Percentiles rank a stretch among this genome's conserved stretches.
These are phyloP conservation scores for Umbelopsis sp. DNA, from an alignment of 371 early-diverging fungal species.

Conservation along the genomic window DNA sequence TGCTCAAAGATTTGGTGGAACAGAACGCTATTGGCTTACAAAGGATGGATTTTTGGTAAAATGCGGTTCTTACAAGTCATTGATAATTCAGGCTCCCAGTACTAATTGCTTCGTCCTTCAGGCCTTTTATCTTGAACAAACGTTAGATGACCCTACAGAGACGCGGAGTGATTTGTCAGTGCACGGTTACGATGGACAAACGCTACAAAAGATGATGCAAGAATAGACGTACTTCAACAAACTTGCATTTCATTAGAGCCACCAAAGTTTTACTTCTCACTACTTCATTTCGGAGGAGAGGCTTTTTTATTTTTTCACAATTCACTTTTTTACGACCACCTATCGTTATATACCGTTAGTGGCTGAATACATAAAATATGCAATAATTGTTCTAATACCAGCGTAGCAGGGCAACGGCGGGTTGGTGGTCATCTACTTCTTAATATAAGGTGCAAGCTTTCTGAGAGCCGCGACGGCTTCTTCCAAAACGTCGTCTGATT, in stretches of 20 bases:
- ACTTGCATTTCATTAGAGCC: neutral
- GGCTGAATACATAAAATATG: neutral
- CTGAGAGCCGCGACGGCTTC: slow-evolving; percentile 75
- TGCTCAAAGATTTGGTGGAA: slow-evolving; percentile 59
- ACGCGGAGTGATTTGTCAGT: slow-evolving; percentile 59
- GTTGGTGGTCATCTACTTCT: slow-evolving; percentile 16
- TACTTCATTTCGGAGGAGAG: neutral
- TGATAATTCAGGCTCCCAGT: too few species aligned
- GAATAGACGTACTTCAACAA: slow-evolving; percentile 20
- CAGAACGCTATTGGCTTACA: slow-evolving; percentile 53
- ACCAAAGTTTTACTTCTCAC: neutral
- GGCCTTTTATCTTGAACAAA: slow-evolving; percentile 66
- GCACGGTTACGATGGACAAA: slow-evolving; percentile 59
- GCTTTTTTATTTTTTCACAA: neutral
- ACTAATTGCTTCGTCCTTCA: slow-evolving; percentile 16
- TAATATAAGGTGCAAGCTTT: slow-evolving; percentile 65
- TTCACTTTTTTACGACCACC: neutral
- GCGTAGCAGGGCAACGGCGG: too few species aligned
- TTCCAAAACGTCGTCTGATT: slow-evolving; percentile 83
- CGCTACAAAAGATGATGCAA: slow-evolving; percentile 34
- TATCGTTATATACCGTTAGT: neutral
- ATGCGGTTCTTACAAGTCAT: too few species aligned
- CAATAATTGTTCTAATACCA: too few species aligned
- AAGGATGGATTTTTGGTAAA: slow-evolving; percentile 57
- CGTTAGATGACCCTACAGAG: slow-evolving; percentile 62